phyloP scores from a whole-genome alignment of 2,329 filamentous ascomycete genomes.

The Cladosporium sp. region DNA sequence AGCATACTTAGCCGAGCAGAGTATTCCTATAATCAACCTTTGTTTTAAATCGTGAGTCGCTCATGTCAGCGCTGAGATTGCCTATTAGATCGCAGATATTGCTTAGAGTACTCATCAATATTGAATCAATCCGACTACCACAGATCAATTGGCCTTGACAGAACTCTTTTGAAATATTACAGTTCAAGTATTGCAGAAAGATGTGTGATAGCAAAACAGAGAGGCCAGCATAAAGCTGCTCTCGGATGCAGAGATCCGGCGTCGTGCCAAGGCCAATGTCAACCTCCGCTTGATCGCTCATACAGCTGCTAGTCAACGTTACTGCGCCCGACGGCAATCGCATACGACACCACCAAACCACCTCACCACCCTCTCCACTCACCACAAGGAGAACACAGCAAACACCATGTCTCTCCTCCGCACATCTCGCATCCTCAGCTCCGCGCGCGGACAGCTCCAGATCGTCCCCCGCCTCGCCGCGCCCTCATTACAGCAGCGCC shows the following conservation, averaged over 20 bases:
- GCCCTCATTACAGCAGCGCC: slow-evolving; percentile 30
- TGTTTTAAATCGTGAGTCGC: background rate
- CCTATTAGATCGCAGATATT: background rate
- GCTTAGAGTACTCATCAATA: background rate
- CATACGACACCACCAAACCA: slow-evolving; percentile 10
- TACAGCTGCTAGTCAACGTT: slow-evolving; percentile 13
- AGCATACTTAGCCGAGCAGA: background rate
- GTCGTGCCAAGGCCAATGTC: slow-evolving; percentile 9
- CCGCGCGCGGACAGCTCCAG: slow-evolving; percentile 37
- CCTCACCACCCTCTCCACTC: slow-evolving; percentile 17
- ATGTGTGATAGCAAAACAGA: background rate
- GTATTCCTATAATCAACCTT: too few relatives aligned
- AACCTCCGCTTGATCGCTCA: slow-evolving; percentile 20
- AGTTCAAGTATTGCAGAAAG: background rate
- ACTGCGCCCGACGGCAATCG: slow-evolving; percentile 11
- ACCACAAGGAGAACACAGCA: slow-evolving; percentile 9
- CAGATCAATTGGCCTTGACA: too few relatives aligned
- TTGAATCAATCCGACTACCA: too few relatives aligned
- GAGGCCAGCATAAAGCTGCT: background rate
- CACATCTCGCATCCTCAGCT: slow-evolving; percentile 33
- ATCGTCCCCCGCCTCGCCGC: slow-evolving; percentile 35
- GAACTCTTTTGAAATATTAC: background rate
- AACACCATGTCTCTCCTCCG: slow-evolving; percentile 21
- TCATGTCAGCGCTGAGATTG: background rate
- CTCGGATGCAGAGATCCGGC: slow-evolving; percentile 5